A percentile compares a stretch with the other conserved stretches of the same genome.
Conservation (phyloP, 441 rosid genomes). For the Arabidopsis lyrata region DNA sequence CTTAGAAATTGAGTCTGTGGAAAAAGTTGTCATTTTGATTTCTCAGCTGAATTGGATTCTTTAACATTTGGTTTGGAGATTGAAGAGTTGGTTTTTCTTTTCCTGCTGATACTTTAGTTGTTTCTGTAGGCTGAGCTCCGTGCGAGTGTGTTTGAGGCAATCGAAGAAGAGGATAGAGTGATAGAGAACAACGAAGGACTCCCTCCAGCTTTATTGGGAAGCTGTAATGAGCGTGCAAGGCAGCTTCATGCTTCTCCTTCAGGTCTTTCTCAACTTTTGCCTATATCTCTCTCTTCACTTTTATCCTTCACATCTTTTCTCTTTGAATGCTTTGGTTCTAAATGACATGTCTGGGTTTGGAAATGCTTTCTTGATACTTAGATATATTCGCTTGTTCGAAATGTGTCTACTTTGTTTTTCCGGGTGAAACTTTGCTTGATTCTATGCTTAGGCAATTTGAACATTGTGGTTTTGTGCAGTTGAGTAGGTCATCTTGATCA, state of each 20-base stretch:
- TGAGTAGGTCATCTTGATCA: slow-evolving; percentile 7
- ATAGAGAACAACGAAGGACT: slow-evolving; percentile 78
- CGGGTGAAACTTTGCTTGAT: neutral
- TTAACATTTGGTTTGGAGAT: neutral
- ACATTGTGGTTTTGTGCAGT: slow-evolving; percentile 8
- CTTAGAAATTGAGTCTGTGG: neutral
- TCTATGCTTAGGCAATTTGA: slow-evolving; percentile 7
- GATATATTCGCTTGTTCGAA: neutral
- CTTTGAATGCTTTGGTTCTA: slow-evolving; percentile 1
- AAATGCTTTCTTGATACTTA: neutral
- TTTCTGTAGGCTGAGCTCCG: slow-evolving; percentile 88
- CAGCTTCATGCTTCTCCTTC: slow-evolving; percentile 95
- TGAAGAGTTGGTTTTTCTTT: neutral
- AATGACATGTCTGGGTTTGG: neutral
- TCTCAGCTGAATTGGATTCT: slow-evolving; percentile 5
- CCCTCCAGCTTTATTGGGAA: slow-evolving; percentile 93
- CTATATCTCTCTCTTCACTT: slow-evolving; percentile 53
- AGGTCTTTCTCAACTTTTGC: slow-evolving; percentile 51
- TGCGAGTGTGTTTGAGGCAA: slow-evolving; percentile 98
- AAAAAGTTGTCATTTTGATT: neutral
- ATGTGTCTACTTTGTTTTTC: neutral
- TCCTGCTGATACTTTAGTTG: neutral
- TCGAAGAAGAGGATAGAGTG: slow-evolving; percentile 91
- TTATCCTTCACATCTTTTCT: slow-evolving; percentile 62
- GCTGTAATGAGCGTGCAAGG: slow-evolving; percentile 93